phyloP scores from a whole-genome alignment of 352 stramenopile genomes.

The Phytopythium montanum region DNA sequence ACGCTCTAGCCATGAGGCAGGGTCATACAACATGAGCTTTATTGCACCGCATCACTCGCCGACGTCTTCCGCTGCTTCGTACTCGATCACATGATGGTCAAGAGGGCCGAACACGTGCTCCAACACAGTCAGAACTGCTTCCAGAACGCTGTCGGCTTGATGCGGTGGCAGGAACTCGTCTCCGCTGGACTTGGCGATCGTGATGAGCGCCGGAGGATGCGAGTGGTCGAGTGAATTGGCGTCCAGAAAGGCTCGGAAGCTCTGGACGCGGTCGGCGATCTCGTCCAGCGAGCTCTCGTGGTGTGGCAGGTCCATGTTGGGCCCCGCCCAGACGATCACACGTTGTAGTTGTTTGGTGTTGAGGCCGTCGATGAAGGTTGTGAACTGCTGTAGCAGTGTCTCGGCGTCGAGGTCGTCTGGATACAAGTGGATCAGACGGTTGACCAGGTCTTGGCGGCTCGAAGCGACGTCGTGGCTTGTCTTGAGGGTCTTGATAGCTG shows the following conservation, averaged over 20 bases:
- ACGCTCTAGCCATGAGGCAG: slow-evolving; percentile 22
- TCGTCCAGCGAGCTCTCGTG: slow-evolving; percentile 56
- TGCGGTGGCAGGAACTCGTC: slow-evolving; percentile 71
- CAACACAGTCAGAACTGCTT: slow-evolving; percentile 47
- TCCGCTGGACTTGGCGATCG: slow-evolving; percentile 73
- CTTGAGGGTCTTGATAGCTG: slow-evolving; percentile 32
- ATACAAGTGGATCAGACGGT: slow-evolving; percentile 29
- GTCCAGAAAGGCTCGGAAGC: slow-evolving; percentile 32
- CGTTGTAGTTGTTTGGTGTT: neutral
- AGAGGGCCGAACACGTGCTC: slow-evolving; percentile 25
- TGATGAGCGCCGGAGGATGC: slow-evolving; percentile 63
- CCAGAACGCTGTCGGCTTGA: slow-evolving; percentile 48
- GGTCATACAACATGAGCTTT: neutral
- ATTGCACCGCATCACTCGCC: neutral
- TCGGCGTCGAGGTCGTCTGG: slow-evolving; percentile 8
- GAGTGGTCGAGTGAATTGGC: slow-evolving; percentile 10
- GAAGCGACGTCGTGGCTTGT: slow-evolving; percentile 6
- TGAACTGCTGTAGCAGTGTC: slow-evolving; percentile 21
- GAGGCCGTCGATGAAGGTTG: neutral
- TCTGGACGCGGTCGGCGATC: slow-evolving; percentile 37
- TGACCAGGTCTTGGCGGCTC: slow-evolving; percentile 8
- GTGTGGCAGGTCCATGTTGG: slow-evolving; percentile 66
- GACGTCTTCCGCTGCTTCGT: slow-evolving; percentile 30
- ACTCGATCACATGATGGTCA: slow-evolving; percentile 42
- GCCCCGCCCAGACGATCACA: slow-evolving; percentile 20